These are phyloP conservation scores for Auricularia cornea DNA, from an alignment of 768 basidiomycete genomes.

Conservation along the genomic window DNA sequence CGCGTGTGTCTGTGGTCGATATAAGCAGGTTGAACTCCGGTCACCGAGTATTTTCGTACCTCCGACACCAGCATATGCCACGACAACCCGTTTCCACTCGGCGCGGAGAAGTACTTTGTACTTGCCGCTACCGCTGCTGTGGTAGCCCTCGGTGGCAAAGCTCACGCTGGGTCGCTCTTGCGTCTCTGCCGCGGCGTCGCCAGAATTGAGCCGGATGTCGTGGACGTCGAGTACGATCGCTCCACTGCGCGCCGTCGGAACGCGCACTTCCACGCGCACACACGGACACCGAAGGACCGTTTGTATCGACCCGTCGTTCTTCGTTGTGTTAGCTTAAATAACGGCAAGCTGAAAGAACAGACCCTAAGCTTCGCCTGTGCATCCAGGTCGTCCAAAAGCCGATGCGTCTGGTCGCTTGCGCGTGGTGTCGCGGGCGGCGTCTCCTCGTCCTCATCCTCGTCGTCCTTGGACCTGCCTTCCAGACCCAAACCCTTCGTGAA, in stretches of 20 bases:
- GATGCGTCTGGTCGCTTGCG: constrained; percentile 15
- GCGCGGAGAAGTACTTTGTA: constrained; percentile 2
- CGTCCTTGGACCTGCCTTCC: constrained; percentile 12
- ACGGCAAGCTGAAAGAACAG: too few species aligned
- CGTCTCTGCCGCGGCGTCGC: constrained; percentile 9
- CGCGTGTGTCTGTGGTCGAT: constrained; percentile 10
- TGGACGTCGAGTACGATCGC: constrained; percentile 58
- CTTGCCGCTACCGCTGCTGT: background rate
- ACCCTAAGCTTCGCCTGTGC: constrained; percentile 24
- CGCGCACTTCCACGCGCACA: constrained; percentile 61
- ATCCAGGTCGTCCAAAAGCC: constrained; percentile 54
- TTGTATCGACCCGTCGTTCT: background rate
- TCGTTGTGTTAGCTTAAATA: too few species aligned
- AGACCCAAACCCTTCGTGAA: constrained; percentile 42
- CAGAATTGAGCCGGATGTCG: constrained; percentile 30
- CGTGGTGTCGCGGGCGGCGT: constrained; percentile 34
- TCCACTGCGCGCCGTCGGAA: constrained; percentile 53
- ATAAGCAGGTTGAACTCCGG: constrained; percentile 27
- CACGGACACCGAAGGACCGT: constrained; percentile 40
- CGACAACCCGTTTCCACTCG: constrained; percentile 27
- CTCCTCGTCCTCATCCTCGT: constrained; percentile 24
- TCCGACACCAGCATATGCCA: constrained; percentile 38
- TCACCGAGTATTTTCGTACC: constrained; percentile 38
- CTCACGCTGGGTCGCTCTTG: background rate
- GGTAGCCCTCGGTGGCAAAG: background rate